A percentile compares a stretch with the other conserved stretches of the same genome.
phyloP scores from a whole-genome alignment of 2,329 filamentous ascomycete genomes.

The Hypoxylon sp. region DNA sequence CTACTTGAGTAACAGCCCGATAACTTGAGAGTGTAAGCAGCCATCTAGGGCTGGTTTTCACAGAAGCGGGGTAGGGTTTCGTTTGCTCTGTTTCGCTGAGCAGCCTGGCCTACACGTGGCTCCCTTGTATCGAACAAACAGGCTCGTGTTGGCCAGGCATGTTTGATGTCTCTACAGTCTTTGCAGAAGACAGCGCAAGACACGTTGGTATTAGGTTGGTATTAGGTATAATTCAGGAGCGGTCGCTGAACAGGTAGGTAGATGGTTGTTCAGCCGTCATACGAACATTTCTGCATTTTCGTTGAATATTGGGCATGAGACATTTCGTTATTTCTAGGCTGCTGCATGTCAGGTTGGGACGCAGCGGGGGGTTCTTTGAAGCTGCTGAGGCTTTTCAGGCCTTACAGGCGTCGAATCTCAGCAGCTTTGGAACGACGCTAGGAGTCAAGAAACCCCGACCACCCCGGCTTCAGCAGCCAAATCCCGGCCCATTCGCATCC shows the following conservation, averaged over 20 bases:
- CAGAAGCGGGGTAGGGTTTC: constrained; percentile 27
- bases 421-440: background rate
- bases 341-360: constrained; percentile 16
- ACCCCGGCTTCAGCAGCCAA: constrained; percentile 5
- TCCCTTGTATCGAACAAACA: constrained; percentile 32
- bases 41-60: constrained; percentile 11
- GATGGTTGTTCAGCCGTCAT: constrained; percentile 4
- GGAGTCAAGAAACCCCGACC: constrained; percentile 6
- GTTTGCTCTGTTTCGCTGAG: constrained; percentile 20
- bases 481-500: background rate
- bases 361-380: constrained; percentile 2
- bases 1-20: constrained; percentile 5
- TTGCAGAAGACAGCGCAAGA: constrained; percentile 5
- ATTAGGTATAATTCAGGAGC: background rate
- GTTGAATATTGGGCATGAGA: background rate
- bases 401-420: constrained; percentile 1
- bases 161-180: constrained; percentile 2
- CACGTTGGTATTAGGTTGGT: constrained; percentile 4
- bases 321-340: constrained; percentile 13
- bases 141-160: constrained; percentile 12
- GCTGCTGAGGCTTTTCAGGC: constrained; percentile 6
- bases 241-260: background rate
- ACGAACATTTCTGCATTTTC: background rate
- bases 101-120: constrained; percentile 30
- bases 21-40: constrained; percentile 8